phyloP scores from a whole-genome alignment of 805 yeast genomes.

The Wickerhamiella cacticola region DNA sequence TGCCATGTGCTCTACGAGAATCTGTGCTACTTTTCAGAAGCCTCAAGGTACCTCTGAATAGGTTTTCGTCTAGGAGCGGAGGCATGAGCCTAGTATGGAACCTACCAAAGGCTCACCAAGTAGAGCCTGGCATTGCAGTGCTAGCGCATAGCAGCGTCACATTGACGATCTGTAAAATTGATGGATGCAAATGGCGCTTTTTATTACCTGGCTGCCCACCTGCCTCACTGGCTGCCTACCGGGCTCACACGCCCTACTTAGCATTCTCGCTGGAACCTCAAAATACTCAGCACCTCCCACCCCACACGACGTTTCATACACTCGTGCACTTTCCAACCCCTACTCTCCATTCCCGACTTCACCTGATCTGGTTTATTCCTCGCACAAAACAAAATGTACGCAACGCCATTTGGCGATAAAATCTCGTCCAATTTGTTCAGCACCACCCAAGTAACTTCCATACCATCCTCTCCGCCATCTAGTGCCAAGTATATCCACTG shows the following conservation, averaged over 20 bases:
- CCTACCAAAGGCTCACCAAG: no score
- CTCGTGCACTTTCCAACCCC: constrained; percentile 44
- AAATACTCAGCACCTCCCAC: constrained; percentile 82
- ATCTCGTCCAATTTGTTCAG: constrained; percentile 42
- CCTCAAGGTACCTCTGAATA: no score
- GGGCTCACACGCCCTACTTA: not conserved
- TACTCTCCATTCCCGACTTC: constrained; percentile 34
- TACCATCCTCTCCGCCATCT: constrained; percentile 81
- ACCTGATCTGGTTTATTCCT: constrained; percentile 68
- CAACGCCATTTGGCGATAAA: constrained; percentile 53
- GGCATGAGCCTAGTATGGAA: no score
- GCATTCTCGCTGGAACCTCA: constrained; percentile 41
- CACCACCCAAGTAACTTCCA: constrained; percentile 65
- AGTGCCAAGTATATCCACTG: constrained; percentile 84
- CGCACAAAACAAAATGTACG: constrained; percentile 85
- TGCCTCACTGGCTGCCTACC: no score
- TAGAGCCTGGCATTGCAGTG: no score
- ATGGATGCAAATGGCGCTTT: no score
- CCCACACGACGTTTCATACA: constrained; percentile 73
- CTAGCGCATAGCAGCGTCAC: no score
- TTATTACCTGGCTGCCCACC: no score
- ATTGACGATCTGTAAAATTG: no score
- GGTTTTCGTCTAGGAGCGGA: no score
- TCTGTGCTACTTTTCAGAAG: no score
- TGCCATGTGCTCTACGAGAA: no score